Conservation (phyloP, 176 grass and related monocot genomes). For the Oryza coarctata region DNA sequence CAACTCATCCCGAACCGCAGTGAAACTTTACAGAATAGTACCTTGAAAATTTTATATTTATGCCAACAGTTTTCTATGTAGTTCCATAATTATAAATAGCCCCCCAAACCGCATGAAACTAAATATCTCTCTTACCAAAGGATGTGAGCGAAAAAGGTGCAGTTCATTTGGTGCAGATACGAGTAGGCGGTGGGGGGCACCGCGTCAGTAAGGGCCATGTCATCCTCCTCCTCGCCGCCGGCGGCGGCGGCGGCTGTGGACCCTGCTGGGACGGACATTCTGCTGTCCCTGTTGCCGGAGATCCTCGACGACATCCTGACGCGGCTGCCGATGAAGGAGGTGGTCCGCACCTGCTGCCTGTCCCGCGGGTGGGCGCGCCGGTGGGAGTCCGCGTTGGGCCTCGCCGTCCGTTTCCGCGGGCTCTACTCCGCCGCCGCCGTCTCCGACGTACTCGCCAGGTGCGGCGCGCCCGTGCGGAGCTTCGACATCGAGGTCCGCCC, state of each 20-base stretch:
- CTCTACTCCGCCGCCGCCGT: background rate
- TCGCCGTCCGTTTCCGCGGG: background rate
- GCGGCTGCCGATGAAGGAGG: background rate
- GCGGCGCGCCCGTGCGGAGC: background rate
- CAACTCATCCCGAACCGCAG: too few species aligned
- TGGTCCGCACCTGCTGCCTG: background rate
- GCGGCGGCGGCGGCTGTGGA: too few species aligned
- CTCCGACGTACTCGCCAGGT: background rate
- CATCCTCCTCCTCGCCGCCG: background rate
- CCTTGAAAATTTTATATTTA: background rate
- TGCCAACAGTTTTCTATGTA: too few species aligned
- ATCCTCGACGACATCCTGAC: background rate
- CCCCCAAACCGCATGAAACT: background rate
- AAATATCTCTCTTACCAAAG: background rate
- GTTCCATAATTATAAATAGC: background rate
- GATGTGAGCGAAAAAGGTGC: background rate
- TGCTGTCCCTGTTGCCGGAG: background rate
- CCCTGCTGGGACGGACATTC: background rate
- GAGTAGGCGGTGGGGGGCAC: too few species aligned
- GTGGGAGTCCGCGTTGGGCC: slow-evolving; percentile 3
- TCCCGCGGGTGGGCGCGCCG: background rate
- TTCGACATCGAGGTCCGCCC: background rate
- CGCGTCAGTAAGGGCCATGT: background rate
- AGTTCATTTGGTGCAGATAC: background rate
- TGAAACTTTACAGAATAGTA: background rate